These are phyloP conservation scores for Tylopilus sp. DNA, from an alignment of 768 basidiomycete genomes.

Conservation along the genomic window DNA sequence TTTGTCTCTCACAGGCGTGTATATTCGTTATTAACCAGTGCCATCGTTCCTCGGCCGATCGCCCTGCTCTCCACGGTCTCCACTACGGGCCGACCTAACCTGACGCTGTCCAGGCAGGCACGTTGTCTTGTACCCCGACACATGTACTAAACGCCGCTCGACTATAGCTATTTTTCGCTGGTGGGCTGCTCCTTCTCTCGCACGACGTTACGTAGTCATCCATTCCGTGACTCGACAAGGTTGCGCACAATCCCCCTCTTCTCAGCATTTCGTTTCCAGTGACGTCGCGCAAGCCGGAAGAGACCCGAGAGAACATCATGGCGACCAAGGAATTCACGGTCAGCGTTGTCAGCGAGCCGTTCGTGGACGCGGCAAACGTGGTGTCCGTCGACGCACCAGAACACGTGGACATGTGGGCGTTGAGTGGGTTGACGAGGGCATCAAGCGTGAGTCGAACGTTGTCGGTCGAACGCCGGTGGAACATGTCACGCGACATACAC, in stretches of 20 bases:
- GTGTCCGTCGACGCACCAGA: conserved; percentile 54
- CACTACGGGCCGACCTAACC: conserved; percentile 49
- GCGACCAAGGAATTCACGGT: conserved; percentile 66
- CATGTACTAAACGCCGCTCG: conserved; percentile 7
- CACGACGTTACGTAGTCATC: conserved; percentile 6
- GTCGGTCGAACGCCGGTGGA: conserved; percentile 2
- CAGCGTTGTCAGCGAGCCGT: conserved; percentile 67
- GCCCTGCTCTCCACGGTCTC: conserved; percentile 63
- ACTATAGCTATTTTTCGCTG: conserved; percentile 59
- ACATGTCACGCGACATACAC: conserved; percentile 10
- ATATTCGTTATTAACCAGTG: conserved; percentile 54
- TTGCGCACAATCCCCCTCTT: conserved; percentile 63
- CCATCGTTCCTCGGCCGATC: conserved; percentile 57
- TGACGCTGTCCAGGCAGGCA: conserved; percentile 63
- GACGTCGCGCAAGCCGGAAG: conserved; percentile 45
- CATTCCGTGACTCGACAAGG: conserved; percentile 24
- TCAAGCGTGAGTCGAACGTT: conserved; percentile 44
- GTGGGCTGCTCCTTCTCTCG: conserved; percentile 29
- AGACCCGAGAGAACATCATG: conserved; percentile 64
- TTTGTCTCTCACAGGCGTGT: conserved; percentile 25
- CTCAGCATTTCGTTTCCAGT: conserved; percentile 58
- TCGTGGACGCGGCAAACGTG: conserved; percentile 54
- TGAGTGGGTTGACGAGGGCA: conserved; percentile 55
- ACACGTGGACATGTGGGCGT: conserved; percentile 53
- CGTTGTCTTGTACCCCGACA: conserved; percentile 7